phyloP scores from a whole-genome alignment of 441 rosid genomes.

The Populus trichocarpa region DNA sequence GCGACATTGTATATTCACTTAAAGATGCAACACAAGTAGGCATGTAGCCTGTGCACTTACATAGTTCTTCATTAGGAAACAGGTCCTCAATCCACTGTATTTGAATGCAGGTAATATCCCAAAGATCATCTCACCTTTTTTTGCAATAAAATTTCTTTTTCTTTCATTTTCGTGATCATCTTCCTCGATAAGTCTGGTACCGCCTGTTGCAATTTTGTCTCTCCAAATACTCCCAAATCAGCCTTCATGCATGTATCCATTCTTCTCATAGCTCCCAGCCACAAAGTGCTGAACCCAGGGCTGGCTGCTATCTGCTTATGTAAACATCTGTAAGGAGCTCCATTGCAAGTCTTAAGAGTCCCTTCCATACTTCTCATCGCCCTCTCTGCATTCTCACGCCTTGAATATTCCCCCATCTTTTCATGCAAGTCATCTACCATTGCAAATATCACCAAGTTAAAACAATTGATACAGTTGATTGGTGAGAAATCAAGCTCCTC shows the following conservation, averaged over 20 bases:
- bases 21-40: too few relatives aligned
- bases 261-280: slow-evolving; percentile 82
- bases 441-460: slow-evolving; percentile 71
- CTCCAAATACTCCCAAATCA: slow-evolving; percentile 61
- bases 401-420: slow-evolving; percentile 72
- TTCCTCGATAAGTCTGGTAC: slow-evolving; percentile 60
- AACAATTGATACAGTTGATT: slow-evolving; percentile 52
- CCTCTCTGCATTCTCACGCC: slow-evolving; percentile 65
- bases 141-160: slow-evolving; percentile 51
- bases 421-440: slow-evolving; percentile 83
- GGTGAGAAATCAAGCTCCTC: slow-evolving; percentile 68
- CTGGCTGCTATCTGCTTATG: slow-evolving; percentile 44
- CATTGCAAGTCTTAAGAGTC: slow-evolving; percentile 58
- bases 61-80: slow-evolving; percentile 64
- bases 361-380: slow-evolving; percentile 92
- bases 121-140: slow-evolving; percentile 63
- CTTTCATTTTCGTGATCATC: slow-evolving; percentile 66
- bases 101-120: slow-evolving; percentile 82
- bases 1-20: too few relatives aligned
- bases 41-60: not conserved
- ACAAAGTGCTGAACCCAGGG: slow-evolving; percentile 66
- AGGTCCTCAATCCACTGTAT: slow-evolving; percentile 89
- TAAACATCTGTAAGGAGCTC: slow-evolving; percentile 55
- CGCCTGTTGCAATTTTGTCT: slow-evolving; percentile 46
- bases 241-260: slow-evolving; percentile 97